Percentiles rank a stretch among this genome's conserved stretches.
phyloP scores from a whole-genome alignment of 495 filamentous ascomycete genomes.

The Aspergillus sparsus region DNA sequence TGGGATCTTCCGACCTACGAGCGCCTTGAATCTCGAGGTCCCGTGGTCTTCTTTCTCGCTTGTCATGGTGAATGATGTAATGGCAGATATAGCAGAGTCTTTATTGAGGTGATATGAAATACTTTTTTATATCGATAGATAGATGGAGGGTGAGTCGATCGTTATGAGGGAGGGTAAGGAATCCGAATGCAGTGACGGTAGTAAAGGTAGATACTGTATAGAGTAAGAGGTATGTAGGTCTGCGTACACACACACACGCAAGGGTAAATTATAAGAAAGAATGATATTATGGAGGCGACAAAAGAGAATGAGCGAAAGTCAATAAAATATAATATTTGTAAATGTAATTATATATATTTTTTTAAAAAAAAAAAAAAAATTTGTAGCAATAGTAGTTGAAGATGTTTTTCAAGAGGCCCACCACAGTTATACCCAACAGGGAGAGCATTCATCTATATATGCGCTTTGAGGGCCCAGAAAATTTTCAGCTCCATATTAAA shows the following conservation, averaged over 20 bases:
- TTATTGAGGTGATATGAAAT: not conserved
- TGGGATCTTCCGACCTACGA: constrained; percentile 39
- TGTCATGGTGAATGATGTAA: constrained; percentile 31
- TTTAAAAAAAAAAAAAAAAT: not conserved
- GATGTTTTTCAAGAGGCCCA: too few relatives aligned
- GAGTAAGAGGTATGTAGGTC: too few relatives aligned
- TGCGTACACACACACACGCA: too few relatives aligned
- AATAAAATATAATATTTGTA: not conserved
- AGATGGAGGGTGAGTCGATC: too few relatives aligned
- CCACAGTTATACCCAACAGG: not conserved
- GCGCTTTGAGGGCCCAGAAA: not conserved
- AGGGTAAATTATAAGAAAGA: too few relatives aligned
- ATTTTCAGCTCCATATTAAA: not conserved
- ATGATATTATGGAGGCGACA: too few relatives aligned
- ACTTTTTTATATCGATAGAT: not conserved
- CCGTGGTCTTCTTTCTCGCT: constrained; percentile 25
- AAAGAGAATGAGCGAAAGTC: too few relatives aligned
- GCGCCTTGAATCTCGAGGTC: constrained; percentile 35
- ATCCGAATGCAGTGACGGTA: too few relatives aligned
- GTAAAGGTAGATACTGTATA: too few relatives aligned
- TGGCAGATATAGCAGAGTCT: not conserved
- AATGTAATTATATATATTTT: not conserved
- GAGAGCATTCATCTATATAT: not conserved
- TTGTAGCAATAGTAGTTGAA: not conserved
- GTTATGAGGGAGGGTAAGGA: too few relatives aligned